Base-by-base conservation (phyloP, 169 alveolate genomes). In the Amoebophrya sp. region DNA sequence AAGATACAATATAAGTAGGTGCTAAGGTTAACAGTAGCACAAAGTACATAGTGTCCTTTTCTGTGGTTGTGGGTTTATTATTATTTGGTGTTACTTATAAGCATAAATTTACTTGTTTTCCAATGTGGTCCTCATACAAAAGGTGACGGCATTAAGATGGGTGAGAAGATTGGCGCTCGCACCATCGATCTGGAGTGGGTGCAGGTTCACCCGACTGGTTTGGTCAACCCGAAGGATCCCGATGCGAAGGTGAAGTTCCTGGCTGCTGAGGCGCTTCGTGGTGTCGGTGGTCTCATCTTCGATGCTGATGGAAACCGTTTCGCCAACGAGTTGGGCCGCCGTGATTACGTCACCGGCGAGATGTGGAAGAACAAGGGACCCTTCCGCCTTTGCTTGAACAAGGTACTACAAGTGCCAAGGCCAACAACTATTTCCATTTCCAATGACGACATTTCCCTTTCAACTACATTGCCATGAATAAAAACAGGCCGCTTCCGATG, bases 181-280 rank as follows among this genome's bases (percentile, higher is more conserved):
- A 91, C 95, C 92, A 92, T 92, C 93, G 96, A 95, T 91, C 91
- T 93, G 89, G 94, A 92, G 90, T 93, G 94, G 90, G 95, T 93
- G 29, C 94, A 95, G 93, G 94, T 95, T 23, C 94, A 93, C 92
- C 96, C 96, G 18, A 94, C 96, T 39, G 92, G 95, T 36, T 93
- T 91, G 92, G 95, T 93, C 23, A 91, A 93, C 91, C 92, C 91
- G 33, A 78, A 83, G 1, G 92, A 93, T 90, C 92, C 95, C 55
- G 93, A 78, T 91, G 90, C 92, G 38, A 93, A 91, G 90, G 83
- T 92, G 90, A 78, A 34, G 41, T 89, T 92, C 92, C 53, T 95
- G 47, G 95, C 95, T 26, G 95, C 95, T 78, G 96, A 95, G 90
- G 93, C 93, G 91, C 93, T 94, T 18, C 92, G 96, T 41, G 95